These are phyloP conservation scores for Magnusiomyces clavatus DNA, from an alignment of 1,139 yeast genomes.

Conservation along the genomic window DNA sequence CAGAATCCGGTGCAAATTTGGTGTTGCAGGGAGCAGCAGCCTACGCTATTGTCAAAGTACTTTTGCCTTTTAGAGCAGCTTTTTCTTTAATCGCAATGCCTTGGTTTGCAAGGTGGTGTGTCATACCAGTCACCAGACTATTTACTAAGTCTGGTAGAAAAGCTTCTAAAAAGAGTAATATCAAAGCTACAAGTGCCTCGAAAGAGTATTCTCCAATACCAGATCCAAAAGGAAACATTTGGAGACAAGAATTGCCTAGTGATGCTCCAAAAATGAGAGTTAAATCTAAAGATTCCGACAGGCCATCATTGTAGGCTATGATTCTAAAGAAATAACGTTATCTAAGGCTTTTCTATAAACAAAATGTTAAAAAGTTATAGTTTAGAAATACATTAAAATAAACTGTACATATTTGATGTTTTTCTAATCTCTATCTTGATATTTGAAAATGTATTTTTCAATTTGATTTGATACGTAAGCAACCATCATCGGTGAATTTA, in stretches of 20 bases:
- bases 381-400: not conserved
- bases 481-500: conserved; percentile 27
- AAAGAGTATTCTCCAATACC: conserved; percentile 3
- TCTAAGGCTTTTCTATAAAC: not conserved
- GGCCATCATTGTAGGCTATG: conserved; percentile 8
- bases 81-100: conserved; percentile 58
- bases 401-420: not conserved
- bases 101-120: conserved; percentile 51
- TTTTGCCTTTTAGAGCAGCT: conserved; percentile 52
- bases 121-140: conserved; percentile 44
- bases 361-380: not conserved
- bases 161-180: not conserved
- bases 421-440: not conserved
- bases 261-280: conserved; percentile 10
- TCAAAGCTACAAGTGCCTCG: not conserved
- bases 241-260: conserved; percentile 12
- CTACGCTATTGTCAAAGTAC: conserved; percentile 62
- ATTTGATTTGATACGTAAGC: conserved; percentile 30
- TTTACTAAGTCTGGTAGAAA: conserved; percentile 21
- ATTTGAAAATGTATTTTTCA: not conserved
- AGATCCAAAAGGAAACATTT: conserved; percentile 11
- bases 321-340: too few species aligned
- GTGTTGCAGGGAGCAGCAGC: conserved; percentile 85
- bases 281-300: conserved; percentile 5
- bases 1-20: conserved; percentile 49